Evolutionary conservation across 2,329 filamentous ascomycete genomes (phyloP), one percentile per base, ranked within the genome.

Genomic region (Trichoderma lentiforme): DNA sequence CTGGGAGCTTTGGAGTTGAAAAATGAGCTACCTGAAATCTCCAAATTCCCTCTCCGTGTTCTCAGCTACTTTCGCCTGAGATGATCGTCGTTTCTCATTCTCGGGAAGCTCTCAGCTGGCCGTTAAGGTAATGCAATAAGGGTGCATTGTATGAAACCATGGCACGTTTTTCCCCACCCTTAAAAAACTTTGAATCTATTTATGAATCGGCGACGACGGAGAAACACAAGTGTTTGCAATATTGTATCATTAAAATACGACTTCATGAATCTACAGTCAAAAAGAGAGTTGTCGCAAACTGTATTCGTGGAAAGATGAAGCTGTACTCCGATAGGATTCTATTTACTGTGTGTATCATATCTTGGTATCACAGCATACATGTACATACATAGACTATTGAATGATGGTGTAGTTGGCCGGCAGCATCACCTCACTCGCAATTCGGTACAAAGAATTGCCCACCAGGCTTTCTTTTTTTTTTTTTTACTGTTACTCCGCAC

Each of bases 121-220:
- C 28, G n/a, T 51, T 32, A 51, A 61, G 28, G 56, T 36, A 69
- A 61, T 51, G 66, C 36, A 47, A 61, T 60, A 61, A 61, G 66
- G 66, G 66, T 69, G 56, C 56, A 69, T 69, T 51, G 26, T 69
- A 69, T 69, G 56, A 69, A 61, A 69, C 66, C 36, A 60, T 61
- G 57, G 28, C 66, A 69, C 66, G 66, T 69, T 69, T 60, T 69
- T 61, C 32, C 66, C 28, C 66, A 57, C 36, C 26, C 14, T 61
- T 43, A 18, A 6, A 12, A 43, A 61, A 69, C 24, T 47, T 61
- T 69, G 66, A 61, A 47, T 69, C 56, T 60, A 69, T 61, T 69
- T 47, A 57, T 34, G 30, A 39, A 26, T 67, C 15, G 12, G 12
- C 9, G n/a, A n/a, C 12, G 11, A 21, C 11, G 18, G n/a, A 61